Base-by-base conservation (phyloP, 2,329 filamentous ascomycete genomes). In the Dactylella cylindrospora region DNA sequence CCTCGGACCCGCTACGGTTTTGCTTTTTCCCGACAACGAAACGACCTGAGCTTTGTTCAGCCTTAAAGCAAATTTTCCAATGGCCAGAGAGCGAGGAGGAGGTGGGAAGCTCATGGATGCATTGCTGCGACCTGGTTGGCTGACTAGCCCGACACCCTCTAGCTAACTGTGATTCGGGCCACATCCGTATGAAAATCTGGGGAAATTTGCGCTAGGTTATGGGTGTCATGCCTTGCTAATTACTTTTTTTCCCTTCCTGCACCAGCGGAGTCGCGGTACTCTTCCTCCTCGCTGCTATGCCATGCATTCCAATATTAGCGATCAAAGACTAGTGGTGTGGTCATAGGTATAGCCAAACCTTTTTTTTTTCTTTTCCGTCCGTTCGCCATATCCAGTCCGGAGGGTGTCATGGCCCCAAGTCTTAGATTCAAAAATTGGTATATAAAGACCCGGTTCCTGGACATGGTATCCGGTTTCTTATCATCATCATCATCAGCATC, bases 171-270 rank as follows among this genome's bases (percentile, higher is more conserved):
- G n/a, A 44, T 62, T 62, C 57, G 57, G 57, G 49, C 57, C 57
- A 62, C 57, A 54, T 53, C 57, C 57, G 57, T 45, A 19, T 50
- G 49, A 54, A 54, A 62, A 62, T 62, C 57, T 62, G 57, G 57
- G 57, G 57, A 62, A 62, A 54, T 62, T 47, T 44, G 57, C 55
- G 55, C 47, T 52, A 61, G 47, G 47, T 31, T 49, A 61, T 40
- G 55, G n/a, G n/a, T n/a, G 55, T 49, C 47, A 52, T 61, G 47
- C 55, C 47, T 61, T 61, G 55, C 22, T 45, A 33, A 46, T 52
- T 61, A 49, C 47, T 52, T 52, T 49, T 53, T 52, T 49, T 35
- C n/a, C n/a, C n/a, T n/a, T n/a, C n/a, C n/a, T n/a, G n/a, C n/a
- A n/a, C n/a, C n/a, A n/a, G n/a, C n/a, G n/a, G n/a, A n/a, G n/a